These are phyloP conservation scores for Penicillium pancosmium DNA, from an alignment of 495 filamentous ascomycete species.

Conservation along the genomic window DNA sequence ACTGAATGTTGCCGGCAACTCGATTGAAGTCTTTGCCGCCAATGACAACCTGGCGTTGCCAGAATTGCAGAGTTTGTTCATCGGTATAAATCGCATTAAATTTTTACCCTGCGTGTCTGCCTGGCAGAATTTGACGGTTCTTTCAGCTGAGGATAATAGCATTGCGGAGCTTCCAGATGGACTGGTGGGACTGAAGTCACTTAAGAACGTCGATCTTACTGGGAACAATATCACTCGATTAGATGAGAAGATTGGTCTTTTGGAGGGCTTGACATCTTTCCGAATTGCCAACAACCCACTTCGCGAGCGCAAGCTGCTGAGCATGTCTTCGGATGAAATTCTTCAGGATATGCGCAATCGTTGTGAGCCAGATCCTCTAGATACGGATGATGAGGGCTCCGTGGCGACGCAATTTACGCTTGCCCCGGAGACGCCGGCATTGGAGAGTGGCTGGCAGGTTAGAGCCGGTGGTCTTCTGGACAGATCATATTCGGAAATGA, in stretches of 20 bases:
- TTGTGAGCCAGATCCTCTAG: constrained; percentile 59
- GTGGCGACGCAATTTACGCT: constrained; percentile 50
- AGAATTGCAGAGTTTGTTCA: constrained; percentile 69
- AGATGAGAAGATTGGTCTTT: constrained; percentile 75
- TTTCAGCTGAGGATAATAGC: constrained; percentile 80
- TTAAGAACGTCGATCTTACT: constrained; percentile 79
- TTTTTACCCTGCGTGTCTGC: constrained; percentile 67
- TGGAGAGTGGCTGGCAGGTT: constrained; percentile 57
- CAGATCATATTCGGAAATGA: constrained; percentile 65
- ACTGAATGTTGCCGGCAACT: constrained; percentile 77
- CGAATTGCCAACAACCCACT: constrained; percentile 84
- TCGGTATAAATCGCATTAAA: constrained; percentile 76
- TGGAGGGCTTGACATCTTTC: constrained; percentile 75
- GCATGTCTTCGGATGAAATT: constrained; percentile 77
- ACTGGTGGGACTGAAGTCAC: constrained; percentile 62
- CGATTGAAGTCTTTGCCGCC: constrained; percentile 59
- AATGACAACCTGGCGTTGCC: constrained; percentile 61
- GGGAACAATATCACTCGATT: constrained; percentile 78
- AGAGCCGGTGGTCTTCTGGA: constrained; percentile 75
- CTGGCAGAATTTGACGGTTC: constrained; percentile 71
- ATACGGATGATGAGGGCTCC: constrained; percentile 48
- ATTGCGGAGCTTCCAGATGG: constrained; percentile 74
- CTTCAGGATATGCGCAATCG: constrained; percentile 74
- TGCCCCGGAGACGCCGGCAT: constrained; percentile 42
- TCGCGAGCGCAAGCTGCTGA: constrained; percentile 80